Conservation (phyloP, 2,329 filamentous ascomycete species). For the Epichloe sibirici region DNA sequence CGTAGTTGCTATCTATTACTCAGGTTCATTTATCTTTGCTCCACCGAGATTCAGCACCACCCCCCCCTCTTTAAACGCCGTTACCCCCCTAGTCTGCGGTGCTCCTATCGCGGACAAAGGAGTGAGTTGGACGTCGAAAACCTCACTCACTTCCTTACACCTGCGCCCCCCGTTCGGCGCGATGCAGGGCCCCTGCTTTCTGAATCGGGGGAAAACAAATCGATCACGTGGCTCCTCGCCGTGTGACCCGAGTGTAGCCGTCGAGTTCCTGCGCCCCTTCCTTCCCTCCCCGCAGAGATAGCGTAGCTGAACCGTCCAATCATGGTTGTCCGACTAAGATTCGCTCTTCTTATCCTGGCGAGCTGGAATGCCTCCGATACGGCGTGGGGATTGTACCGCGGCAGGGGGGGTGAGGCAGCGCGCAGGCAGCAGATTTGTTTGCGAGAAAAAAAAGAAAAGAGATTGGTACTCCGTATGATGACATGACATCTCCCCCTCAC, state of each 20-base stretch:
- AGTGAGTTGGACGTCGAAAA: not conserved
- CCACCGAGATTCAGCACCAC: slow-evolving; percentile 8
- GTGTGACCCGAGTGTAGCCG: slow-evolving; percentile 14
- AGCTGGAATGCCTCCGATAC: slow-evolving; percentile 13
- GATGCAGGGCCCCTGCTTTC: slow-evolving; percentile 4
- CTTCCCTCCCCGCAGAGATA: slow-evolving; percentile 5
- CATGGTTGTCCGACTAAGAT: not conserved
- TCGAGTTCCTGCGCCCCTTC: not conserved
- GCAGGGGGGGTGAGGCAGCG: no score
- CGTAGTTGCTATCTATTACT: slow-evolving; percentile 3
- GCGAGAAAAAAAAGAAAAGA: no score
- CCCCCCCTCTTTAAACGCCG: not conserved
- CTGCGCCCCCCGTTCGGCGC: not conserved
- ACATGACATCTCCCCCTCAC: no score
- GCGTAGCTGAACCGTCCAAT: slow-evolving; percentile 9
- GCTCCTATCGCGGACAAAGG: not conserved
- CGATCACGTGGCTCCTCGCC: slow-evolving; percentile 13
- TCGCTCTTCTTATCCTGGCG: not conserved
- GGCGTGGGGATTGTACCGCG: not conserved
- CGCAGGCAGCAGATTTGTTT: no score
- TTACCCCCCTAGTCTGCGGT: not conserved
- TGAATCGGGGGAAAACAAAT: slow-evolving; percentile 3
- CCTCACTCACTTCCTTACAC: not conserved
- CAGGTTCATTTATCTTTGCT: not conserved
- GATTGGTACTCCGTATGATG: no score